Evolutionary conservation across 441 rosid genomes (phyloP), one percentile per base, ranked within the genome.

Genomic region (Pelargonium cotyledonis): DNA sequence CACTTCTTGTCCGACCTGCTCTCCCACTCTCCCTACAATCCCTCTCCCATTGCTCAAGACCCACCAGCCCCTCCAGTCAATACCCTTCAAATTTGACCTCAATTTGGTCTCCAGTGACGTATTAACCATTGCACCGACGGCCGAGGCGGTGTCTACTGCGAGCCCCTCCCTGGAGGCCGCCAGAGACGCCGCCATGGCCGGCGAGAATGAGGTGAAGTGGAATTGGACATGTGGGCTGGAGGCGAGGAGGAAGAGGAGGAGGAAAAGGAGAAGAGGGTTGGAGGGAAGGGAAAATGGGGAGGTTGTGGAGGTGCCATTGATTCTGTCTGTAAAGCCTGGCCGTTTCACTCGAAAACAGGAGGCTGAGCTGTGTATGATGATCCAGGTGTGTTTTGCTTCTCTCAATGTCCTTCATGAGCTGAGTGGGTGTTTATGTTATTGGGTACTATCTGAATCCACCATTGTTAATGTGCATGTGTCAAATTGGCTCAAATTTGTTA

Each of bases 281-380:
- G 47, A 29, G 43, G 41, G 62, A 47, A 72, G 55, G 58, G 53
- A 61, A 35, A 61, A 5, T 41, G 31, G 2, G 65, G 64, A 18
- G 47, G 29, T 6, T 43, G 53, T 67, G 57, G 15, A 8, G 47
- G 80, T 49, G 18, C 57, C 57, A 49, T 49, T 49, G 57, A 12
- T 53, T 69, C 12, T 70, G 43, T 26, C 75, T 79, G 65, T 58
- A 44, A 77, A 76, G 10, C 57, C 74, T 65, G 80, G 73, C 3
- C 76, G 63, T 65, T 70, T 84, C 63, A 82, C 80, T 67, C 71
- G 80, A 73, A 64, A 41, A 23, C 84, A 86, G 40, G 90, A 86
- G 73, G 82, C 84, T 26, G 80, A 86, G 73, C 55, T 86, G 73
- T 86, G 83, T 67, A 44, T 78, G 55, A 65, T 72, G 73, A 82